A percentile compares a stretch with the other conserved stretches of the same genome.
These are phyloP conservation scores for Neofusicoccum kwambonambiense DNA, from an alignment of 2,329 filamentous ascomycete genomes.

Conservation along the genomic window DNA sequence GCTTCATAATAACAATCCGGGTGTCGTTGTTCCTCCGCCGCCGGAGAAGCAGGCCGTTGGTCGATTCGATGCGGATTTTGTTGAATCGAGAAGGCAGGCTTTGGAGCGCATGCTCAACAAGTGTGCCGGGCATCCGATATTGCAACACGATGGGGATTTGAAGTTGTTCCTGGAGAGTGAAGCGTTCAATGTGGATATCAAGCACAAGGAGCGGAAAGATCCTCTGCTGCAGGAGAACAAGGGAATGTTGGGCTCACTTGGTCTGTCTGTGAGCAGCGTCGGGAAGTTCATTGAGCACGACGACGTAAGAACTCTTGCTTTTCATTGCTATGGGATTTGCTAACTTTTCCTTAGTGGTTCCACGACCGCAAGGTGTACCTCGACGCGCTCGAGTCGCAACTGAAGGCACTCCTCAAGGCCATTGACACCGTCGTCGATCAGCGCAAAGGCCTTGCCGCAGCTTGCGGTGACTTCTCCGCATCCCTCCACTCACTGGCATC, in stretches of 20 bases:
- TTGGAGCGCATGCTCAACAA: constrained; percentile 98
- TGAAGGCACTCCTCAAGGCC: constrained; percentile 86
- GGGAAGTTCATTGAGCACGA: constrained; percentile 97
- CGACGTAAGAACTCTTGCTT: constrained; percentile 61
- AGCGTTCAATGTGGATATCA: constrained; percentile 91
- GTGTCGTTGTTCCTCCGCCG: constrained; percentile 90
- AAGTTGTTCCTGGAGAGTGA: constrained; percentile 98
- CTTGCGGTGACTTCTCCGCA: constrained; percentile 87
- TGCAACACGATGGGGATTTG: constrained; percentile 90
- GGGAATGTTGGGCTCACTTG: constrained; percentile 83
- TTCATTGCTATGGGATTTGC: background rate
- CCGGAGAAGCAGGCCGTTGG: constrained; percentile 98
- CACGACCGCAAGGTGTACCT: constrained; percentile 94
- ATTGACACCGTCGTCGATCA: constrained; percentile 92
- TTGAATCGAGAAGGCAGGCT: constrained; percentile 86
- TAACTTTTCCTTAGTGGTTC: constrained; percentile 69
- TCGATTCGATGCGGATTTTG: constrained; percentile 93
- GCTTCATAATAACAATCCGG: constrained; percentile 89
- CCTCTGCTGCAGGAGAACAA: constrained; percentile 86
- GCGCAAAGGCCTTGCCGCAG: constrained; percentile 89
- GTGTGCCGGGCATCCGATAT: constrained; percentile 79
- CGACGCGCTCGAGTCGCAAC: constrained; percentile 86
- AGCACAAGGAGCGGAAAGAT: constrained; percentile 93
- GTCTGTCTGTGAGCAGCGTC: constrained; percentile 69
- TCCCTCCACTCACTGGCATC: constrained; percentile 90